These are phyloP conservation scores for Centella asiatica DNA, from an alignment of 129 eudicot species.

Conservation along the genomic window DNA sequence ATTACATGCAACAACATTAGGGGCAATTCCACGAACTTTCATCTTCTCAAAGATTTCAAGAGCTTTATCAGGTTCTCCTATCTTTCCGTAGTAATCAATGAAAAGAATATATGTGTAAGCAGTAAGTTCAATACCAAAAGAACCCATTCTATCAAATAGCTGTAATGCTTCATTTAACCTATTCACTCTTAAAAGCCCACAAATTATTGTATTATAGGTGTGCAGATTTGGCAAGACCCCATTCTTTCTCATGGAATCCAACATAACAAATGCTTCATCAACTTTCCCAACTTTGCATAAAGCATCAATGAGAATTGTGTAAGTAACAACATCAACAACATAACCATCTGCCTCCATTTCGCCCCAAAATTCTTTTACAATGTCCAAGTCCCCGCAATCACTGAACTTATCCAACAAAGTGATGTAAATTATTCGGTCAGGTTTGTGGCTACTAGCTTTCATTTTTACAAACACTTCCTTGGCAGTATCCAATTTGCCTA, in stretches of 20 bases:
- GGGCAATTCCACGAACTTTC: conserved; percentile 77
- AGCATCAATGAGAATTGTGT: conserved; percentile 66
- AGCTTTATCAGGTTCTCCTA: conserved; percentile 70
- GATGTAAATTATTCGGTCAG: conserved; percentile 83
- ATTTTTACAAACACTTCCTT: conserved; percentile 66
- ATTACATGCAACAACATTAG: conserved; percentile 84
- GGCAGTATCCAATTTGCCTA: conserved; percentile 64
- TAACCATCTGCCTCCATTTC: conserved; percentile 90
- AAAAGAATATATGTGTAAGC: conserved; percentile 79
- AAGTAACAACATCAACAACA: conserved; percentile 74
- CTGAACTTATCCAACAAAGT: conserved; percentile 82
- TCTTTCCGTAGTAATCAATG: conserved; percentile 83
- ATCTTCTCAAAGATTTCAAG: conserved; percentile 73
- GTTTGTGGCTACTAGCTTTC: conserved; percentile 69
- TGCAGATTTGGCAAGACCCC: conserved; percentile 71
- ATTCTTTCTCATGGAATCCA: conserved; percentile 52
- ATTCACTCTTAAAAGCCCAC: conserved; percentile 62
- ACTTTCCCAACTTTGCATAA: conserved; percentile 73
- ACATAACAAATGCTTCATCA: conserved; percentile 58
- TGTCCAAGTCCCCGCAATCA: conserved; percentile 61
- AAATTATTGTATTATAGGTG: conserved; percentile 71
- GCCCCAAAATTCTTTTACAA: conserved; percentile 56
- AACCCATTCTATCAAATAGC: conserved; percentile 49
- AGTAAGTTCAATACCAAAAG: conserved; percentile 43
- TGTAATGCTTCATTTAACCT: conserved; percentile 58